A percentile compares a stretch with the other conserved stretches of the same genome.
Conservation (phyloP, 257 asterid genomes). For the Oldenlandia corymbosa region DNA sequence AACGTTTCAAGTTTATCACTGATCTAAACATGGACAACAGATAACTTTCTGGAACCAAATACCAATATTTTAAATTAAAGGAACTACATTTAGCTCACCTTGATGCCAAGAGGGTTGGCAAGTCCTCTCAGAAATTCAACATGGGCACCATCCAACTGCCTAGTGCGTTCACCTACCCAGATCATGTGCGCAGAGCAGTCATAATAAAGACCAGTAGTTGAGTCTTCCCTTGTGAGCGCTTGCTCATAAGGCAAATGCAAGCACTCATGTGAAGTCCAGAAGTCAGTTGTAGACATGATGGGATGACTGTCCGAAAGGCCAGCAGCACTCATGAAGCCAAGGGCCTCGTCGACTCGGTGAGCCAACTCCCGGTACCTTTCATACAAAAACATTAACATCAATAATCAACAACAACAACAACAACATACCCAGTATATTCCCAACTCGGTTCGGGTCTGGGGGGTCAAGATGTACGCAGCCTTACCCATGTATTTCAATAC, state of each 20-base stretch:
- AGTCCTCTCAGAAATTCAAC: constrained; percentile 69
- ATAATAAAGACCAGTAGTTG: constrained; percentile 65
- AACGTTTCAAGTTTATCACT: neutral
- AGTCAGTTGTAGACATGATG: constrained; percentile 65
- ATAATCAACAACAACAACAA: neutral
- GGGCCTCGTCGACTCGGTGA: constrained; percentile 70
- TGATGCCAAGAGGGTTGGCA: constrained; percentile 72
- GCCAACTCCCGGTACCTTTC: constrained; percentile 66
- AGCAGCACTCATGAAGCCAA: constrained; percentile 70
- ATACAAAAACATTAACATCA: constrained; percentile 11
- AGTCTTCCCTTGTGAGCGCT: constrained; percentile 71
- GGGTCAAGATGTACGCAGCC: too few relatives aligned
- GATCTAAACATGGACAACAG: neutral
- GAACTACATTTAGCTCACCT: constrained; percentile 28
- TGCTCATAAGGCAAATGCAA: constrained; percentile 66
- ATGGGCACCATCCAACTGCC: constrained; percentile 73
- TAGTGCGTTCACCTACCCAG: constrained; percentile 81
- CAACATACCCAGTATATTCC: too few relatives aligned
- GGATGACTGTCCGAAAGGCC: constrained; percentile 64
- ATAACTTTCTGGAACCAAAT: neutral
- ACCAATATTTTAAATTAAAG: neutral
- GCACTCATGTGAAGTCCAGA: constrained; percentile 78
- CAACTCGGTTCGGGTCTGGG: too few relatives aligned
- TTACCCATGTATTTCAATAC: too few relatives aligned
- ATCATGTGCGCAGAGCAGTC: constrained; percentile 82